phyloP scores from a whole-genome alignment of 192 early-diverging fungal species.

The Podila epicladia region DNA sequence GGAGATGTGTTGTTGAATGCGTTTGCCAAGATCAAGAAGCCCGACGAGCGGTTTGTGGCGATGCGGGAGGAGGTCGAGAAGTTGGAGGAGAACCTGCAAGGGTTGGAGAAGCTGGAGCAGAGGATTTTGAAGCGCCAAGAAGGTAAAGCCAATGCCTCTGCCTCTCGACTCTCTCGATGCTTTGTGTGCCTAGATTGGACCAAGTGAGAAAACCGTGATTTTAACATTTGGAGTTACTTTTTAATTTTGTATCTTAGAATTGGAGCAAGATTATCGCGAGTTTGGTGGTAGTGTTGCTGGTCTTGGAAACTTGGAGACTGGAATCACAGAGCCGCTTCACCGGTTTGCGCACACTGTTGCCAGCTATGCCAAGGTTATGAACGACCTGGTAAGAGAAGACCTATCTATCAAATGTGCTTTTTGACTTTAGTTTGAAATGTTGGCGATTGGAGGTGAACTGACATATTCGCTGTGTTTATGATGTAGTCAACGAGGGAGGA shows the following conservation, averaged over 20 bases:
- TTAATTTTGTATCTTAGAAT: constrained; percentile 50
- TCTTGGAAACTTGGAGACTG: constrained; percentile 86
- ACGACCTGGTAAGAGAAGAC: constrained; percentile 65
- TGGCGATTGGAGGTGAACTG: no score
- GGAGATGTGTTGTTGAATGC: constrained; percentile 89
- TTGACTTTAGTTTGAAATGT: not conserved
- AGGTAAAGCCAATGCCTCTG: not conserved
- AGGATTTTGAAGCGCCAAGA: constrained; percentile 78
- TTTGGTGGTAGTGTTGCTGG: constrained; percentile 82
- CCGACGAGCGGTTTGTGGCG: constrained; percentile 86
- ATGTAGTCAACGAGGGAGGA: constrained; percentile 67
- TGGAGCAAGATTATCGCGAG: constrained; percentile 81
- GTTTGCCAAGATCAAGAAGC: constrained; percentile 90
- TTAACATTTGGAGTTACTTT: not conserved
- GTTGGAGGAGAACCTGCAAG: constrained; percentile 86
- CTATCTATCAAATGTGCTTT: not conserved
- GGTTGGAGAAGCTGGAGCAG: constrained; percentile 86
- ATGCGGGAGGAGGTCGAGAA: constrained; percentile 85
- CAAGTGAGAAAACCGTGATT: not conserved
- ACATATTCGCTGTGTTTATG: not conserved
- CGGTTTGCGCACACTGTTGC: constrained; percentile 80
- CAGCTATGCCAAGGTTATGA: constrained; percentile 72
- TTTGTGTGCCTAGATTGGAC: no score
- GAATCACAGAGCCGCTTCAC: constrained; percentile 78
- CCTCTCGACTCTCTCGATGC: no score